Percentiles rank a stretch among this genome's conserved stretches.
Conservation (phyloP, 441 rosid species). For the Kokia cookei region DNA sequence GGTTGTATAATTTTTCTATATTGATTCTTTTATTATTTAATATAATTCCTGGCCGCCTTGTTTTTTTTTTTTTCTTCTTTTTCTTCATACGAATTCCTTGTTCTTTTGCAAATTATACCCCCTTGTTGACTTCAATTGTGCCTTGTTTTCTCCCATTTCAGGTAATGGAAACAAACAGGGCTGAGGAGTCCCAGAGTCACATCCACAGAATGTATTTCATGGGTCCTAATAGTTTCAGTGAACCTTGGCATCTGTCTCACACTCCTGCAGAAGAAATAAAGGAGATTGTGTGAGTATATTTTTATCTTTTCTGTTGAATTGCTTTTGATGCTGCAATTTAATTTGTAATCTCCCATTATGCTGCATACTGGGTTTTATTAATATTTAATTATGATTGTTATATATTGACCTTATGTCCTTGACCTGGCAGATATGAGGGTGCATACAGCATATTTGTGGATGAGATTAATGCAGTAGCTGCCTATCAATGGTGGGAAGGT, state of each 20-base stretch:
- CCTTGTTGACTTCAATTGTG: not conserved
- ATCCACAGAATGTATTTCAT: slow-evolving; percentile 96
- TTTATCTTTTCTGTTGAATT: slow-evolving; percentile 1
- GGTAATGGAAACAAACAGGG: slow-evolving; percentile 99
- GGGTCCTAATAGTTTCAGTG: slow-evolving; percentile 95
- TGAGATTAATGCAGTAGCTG: slow-evolving; percentile 91
- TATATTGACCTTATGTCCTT: slow-evolving; percentile 14
- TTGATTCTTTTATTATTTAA: not conserved
- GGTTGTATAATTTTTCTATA: slow-evolving; percentile 38
- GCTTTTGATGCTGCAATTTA: not conserved
- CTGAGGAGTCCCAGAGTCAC: slow-evolving; percentile 93
- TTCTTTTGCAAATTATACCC: not conserved
- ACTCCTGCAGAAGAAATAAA: slow-evolving; percentile 93
- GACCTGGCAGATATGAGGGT: slow-evolving; percentile 73
- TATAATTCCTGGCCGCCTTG: not conserved
- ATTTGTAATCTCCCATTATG: not conserved
- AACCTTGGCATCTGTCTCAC: slow-evolving; percentile 98
- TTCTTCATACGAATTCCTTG: not conserved
- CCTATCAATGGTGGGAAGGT: slow-evolving; percentile 99
- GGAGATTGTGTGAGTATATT: slow-evolving; percentile 85
- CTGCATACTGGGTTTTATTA: slow-evolving; percentile 9
- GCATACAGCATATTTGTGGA: slow-evolving; percentile 94
- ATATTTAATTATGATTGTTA: slow-evolving; percentile 14
- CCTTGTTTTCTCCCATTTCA: slow-evolving; percentile 23
- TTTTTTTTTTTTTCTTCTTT: not conserved